Evolutionary conservation across 768 basidiomycete genomes (phyloP), one percentile per base, ranked within the genome.

Genomic region (Lentinula lateritia): DNA sequence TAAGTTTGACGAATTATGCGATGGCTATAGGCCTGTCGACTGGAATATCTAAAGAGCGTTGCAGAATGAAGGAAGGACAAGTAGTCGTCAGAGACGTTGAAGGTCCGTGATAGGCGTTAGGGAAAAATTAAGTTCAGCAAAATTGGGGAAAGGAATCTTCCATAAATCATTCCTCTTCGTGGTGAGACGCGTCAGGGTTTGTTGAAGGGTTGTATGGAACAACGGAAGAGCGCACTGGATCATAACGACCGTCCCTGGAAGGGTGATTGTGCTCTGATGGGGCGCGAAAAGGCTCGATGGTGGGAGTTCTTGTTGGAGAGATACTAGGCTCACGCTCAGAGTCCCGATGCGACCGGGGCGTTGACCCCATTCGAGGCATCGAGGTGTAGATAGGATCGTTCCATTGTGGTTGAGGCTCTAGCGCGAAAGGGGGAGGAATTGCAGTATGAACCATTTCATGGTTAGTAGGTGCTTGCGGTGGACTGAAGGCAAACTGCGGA

Each of bases 391-490:
- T 67, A 2, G 74, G 70, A 45, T 72, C 75, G 60, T 86, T 83
- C 87, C 88, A 89, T 56, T 83, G 86, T 1, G 87, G 88, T 57
- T 73, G 75, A 2, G 88, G 89, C 68, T 89, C 85, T 3, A 90
- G 73, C 9, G 85, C 82, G 67, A 84, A 88, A 2, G 88, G 89
- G 15, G 87, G 81, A 15, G 80, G 78, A 60, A 80, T 70, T 60
- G 68, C 66, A 57, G 68, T 63, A 23, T 71, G 69, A 64, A 20
- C 64, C 57, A 13, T 67, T 63, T 61, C 67, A 46, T 69, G 52
- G 39, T 58, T 39, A n/a, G 23, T 12, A 23, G 53, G 18, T 28
- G 34, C n/a, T 15, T 23, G 18, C 10, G 35, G 34, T 62, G 71
- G 64, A 62, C 53, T 75, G 74, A 18, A 74, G 73, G 55, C 71